These are phyloP conservation scores for Suillus sp. DNA, from an alignment of 768 basidiomycete species.

Conservation along the genomic window DNA sequence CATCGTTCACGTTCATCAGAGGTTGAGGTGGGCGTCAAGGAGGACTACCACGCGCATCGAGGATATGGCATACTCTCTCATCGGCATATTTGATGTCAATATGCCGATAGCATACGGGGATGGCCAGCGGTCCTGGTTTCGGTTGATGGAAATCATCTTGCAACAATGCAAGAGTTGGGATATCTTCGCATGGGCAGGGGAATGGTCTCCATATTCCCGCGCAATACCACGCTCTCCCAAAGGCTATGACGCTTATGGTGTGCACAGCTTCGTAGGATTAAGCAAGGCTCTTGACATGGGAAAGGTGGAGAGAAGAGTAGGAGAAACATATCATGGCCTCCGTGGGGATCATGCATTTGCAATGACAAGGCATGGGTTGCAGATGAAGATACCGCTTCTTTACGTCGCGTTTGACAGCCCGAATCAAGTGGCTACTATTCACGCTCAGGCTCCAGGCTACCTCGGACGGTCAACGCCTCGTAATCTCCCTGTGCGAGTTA, in stretches of 20 bases:
- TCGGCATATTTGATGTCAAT: conserved; percentile 27
- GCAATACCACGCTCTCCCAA: conserved; percentile 21
- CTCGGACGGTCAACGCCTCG: not conserved
- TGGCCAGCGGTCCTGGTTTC: conserved; percentile 25
- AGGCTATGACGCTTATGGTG: conserved; percentile 26
- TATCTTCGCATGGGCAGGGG: conserved; percentile 13
- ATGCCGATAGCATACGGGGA: conserved; percentile 30
- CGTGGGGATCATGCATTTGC: not conserved
- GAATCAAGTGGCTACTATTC: not conserved
- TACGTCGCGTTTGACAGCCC: not conserved
- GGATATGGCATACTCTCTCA: conserved; percentile 28
- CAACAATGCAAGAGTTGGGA: conserved; percentile 13
- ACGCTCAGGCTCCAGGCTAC: not conserved
- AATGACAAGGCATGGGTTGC: not conserved
- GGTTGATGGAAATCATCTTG: conserved; percentile 18
- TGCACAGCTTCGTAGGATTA: not conserved
- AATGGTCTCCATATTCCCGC: conserved; percentile 7
- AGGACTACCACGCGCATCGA: conserved; percentile 27
- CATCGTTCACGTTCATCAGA: conserved; percentile 20
- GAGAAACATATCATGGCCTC: not conserved
- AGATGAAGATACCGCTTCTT: not conserved
- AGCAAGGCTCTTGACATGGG: not conserved
- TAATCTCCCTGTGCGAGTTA: not conserved
- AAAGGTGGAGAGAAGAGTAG: not conserved
- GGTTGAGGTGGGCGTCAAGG: conserved; percentile 28